Evolutionary conservation across 129 eudicot species (phyloP).

Genomic region (Tagetes patula): DNA sequence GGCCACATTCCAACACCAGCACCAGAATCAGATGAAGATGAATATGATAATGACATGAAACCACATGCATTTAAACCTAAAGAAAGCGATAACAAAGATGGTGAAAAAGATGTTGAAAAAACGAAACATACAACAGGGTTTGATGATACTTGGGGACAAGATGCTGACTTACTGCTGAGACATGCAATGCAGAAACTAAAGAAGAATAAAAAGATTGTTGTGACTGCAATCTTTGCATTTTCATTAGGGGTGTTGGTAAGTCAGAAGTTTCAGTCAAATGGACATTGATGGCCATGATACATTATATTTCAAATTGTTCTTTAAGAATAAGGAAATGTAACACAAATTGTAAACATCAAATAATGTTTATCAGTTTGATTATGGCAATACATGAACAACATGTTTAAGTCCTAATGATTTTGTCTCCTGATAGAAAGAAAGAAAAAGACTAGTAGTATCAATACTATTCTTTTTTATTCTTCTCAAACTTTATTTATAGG

Average conservation of each 20-base stretch:
- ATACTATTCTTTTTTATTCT: slow-evolving; percentile 7
- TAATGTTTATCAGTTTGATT: slow-evolving; percentile 8
- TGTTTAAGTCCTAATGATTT: slow-evolving; percentile 5
- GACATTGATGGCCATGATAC: slow-evolving; percentile 9
- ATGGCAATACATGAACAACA: slow-evolving; percentile 1
- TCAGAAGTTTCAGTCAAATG: slow-evolving; percentile 50
- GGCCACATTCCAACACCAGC: slow-evolving; percentile 14
- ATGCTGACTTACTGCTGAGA: slow-evolving; percentile 27
- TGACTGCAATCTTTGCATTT: slow-evolving; percentile 58
- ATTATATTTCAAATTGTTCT: neutral
- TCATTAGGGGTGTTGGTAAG: slow-evolving; percentile 54
- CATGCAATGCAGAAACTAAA: slow-evolving; percentile 35
- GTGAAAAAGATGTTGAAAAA: slow-evolving; percentile 16
- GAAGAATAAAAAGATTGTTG: slow-evolving; percentile 45
- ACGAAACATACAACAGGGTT: slow-evolving; percentile 1
- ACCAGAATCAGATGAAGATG: slow-evolving; percentile 1
- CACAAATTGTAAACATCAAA: slow-evolving; percentile 5
- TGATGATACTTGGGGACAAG: slow-evolving; percentile 33
- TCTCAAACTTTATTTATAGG: neutral
- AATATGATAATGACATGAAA: slow-evolving; percentile 17
- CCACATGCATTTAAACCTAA: slow-evolving; percentile 23
- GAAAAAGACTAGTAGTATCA: neutral
- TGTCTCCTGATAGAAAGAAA: slow-evolving; percentile 2
- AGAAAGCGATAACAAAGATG: slow-evolving; percentile 14
- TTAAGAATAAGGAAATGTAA: slow-evolving; percentile 10